Evolutionary conservation across 148 eudicot genomes (phyloP).

Genomic region (Bassia scoparia): DNA sequence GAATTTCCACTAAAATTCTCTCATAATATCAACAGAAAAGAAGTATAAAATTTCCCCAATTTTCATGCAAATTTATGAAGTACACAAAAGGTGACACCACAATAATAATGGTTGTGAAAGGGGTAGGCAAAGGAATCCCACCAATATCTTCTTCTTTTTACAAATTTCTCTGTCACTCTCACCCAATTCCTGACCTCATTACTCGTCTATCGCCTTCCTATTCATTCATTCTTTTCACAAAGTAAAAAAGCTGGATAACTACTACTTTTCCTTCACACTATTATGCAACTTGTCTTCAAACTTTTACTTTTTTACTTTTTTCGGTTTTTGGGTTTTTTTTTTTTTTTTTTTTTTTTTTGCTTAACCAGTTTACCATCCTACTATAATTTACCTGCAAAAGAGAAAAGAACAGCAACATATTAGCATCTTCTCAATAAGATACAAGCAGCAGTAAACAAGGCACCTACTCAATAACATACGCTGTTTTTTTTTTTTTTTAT

Average conservation of each 20-base stretch:
- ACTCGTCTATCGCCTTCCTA: not conserved
- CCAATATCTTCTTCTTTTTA: conserved; percentile 37
- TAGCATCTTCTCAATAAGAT: not conserved
- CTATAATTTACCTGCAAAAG: conserved; percentile 22
- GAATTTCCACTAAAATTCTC: not conserved
- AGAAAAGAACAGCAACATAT: not conserved
- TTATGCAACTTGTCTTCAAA: conserved; percentile 6
- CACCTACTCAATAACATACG: too few relatives aligned
- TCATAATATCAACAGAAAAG: too few relatives aligned
- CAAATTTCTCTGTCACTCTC: conserved; percentile 35
- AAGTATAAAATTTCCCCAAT: not conserved
- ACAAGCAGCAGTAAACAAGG: too few relatives aligned
- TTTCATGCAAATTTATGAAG: not conserved
- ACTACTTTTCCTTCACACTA: not conserved
- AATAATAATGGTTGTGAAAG: conserved; percentile 26
- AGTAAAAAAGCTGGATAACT: conserved; percentile 25
- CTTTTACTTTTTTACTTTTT: conserved; percentile 15
- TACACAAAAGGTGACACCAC: conserved; percentile 34
- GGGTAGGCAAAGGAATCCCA: conserved; percentile 52
- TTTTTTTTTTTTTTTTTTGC: too few relatives aligned
- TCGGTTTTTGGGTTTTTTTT: too few relatives aligned
- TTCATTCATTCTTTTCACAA: conserved; percentile 8
- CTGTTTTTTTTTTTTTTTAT: too few relatives aligned
- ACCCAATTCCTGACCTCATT: conserved; percentile 27
- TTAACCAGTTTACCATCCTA: not conserved